Conservation (phyloP, 768 basidiomycete species). For the Scleroderma citrinum region DNA sequence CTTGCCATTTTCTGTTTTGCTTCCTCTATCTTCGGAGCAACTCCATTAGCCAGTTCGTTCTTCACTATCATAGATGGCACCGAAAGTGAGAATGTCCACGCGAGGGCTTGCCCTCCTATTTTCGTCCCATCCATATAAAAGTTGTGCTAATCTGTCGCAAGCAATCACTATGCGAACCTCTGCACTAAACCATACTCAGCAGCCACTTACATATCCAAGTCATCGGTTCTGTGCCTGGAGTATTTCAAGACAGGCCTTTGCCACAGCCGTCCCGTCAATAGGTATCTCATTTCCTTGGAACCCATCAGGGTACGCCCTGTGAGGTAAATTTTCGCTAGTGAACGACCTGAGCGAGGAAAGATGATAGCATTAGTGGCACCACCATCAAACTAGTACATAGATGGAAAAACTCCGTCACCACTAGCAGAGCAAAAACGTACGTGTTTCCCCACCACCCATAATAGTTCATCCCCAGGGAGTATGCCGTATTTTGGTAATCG, state of each 20-base stretch:
- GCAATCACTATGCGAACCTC: too few relatives aligned
- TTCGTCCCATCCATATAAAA: too few relatives aligned
- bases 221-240: neutral
- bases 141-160: too few relatives aligned
- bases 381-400: too few relatives aligned
- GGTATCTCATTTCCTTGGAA: conserved; percentile 88
- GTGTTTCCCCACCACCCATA: conserved; percentile 79
- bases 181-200: too few relatives aligned
- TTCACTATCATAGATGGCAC: neutral
- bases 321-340: conserved; percentile 66
- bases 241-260: conserved; percentile 52
- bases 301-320: conserved; percentile 70
- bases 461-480: conserved; percentile 75
- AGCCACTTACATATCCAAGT: too few relatives aligned
- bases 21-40: conserved; percentile 34
- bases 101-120: too few relatives aligned
- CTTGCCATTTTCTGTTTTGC: conserved; percentile 70
- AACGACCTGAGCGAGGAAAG: conserved; percentile 45
- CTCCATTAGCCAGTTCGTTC: neutral
- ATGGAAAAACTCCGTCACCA: neutral
- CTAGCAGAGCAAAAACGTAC: conserved; percentile 32
- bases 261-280: conserved; percentile 66
- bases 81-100: too few relatives aligned
- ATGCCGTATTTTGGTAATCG: conserved; percentile 78
- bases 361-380: too few relatives aligned